Conservation (phyloP, 2,329 filamentous ascomycete species). For the Fusarium ramigenum region DNA sequence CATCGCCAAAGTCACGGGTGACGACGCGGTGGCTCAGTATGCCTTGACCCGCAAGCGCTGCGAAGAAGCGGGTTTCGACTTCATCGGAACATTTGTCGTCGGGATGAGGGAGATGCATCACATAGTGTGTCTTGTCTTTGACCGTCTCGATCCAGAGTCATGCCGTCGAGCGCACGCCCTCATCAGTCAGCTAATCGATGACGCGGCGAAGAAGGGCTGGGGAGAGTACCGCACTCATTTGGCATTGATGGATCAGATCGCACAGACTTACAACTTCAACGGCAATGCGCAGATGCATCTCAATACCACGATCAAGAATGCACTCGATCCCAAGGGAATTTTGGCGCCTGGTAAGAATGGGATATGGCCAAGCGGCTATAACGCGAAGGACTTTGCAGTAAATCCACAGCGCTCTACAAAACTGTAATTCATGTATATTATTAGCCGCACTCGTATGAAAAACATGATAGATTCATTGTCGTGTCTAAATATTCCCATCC, state of each 20-base stretch:
- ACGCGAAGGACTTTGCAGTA: not conserved
- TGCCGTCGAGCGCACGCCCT: conserved; percentile 18
- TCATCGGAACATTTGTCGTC: conserved; percentile 30
- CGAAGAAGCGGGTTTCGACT: conserved; percentile 34
- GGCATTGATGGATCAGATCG: conserved; percentile 28
- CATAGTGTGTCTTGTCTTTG: conserved; percentile 30
- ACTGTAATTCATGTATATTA: no score
- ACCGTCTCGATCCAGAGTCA: conserved; percentile 17
- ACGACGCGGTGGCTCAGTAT: conserved; percentile 28
- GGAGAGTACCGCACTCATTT: conserved; percentile 35
- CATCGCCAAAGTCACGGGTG: conserved; percentile 33
- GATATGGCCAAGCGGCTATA: conserved; percentile 18
- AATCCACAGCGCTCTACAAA: not conserved
- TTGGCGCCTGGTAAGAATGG: conserved; percentile 30
- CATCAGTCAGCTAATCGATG: conserved; percentile 17
- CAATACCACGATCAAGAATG: conserved; percentile 20
- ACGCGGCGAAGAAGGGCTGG: conserved; percentile 24
- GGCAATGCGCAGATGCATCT: conserved; percentile 23
- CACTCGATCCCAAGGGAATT: conserved; percentile 30
- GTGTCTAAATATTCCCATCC: no score
- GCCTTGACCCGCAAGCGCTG: conserved; percentile 13
- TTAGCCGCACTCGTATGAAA: no score
- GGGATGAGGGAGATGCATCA: conserved; percentile 35
- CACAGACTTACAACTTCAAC: conserved; percentile 32
- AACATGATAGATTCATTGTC: no score